Conservation (phyloP, 345 rosid genomes). For the Gynandropsis gynandra region DNA sequence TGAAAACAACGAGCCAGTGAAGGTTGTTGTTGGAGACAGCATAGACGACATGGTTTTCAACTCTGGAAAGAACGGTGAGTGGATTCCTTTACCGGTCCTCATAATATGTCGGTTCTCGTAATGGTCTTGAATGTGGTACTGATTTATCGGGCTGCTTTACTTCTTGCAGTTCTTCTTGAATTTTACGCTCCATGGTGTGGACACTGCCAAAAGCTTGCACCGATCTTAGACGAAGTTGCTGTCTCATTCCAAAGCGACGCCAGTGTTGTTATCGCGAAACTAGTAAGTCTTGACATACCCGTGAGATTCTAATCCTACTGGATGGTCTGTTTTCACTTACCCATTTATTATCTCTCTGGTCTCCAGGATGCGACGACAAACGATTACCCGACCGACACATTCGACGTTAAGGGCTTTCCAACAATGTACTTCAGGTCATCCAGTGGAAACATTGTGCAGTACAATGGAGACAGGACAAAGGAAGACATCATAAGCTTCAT, state of each 20-base stretch:
- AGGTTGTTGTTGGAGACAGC: slow-evolving; percentile 81
- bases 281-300: slow-evolving; percentile 39
- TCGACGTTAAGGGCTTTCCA: slow-evolving; percentile 81
- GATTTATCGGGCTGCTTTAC: neutral
- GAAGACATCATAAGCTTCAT: slow-evolving; percentile 74
- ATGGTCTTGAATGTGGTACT: neutral
- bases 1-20: slow-evolving; percentile 73
- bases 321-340: neutral
- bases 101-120: neutral
- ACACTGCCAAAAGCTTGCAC: slow-evolving; percentile 85
- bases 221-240: slow-evolving; percentile 95
- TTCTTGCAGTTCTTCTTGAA: slow-evolving; percentile 71
- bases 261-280: slow-evolving; percentile 64
- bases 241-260: slow-evolving; percentile 51
- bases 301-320: slow-evolving; percentile 1
- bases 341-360: neutral
- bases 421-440: slow-evolving; percentile 71
- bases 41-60: slow-evolving; percentile 64
- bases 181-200: slow-evolving; percentile 99
- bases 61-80: slow-evolving; percentile 79
- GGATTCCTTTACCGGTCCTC: neutral
- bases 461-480: slow-evolving; percentile 77
- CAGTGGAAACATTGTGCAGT: slow-evolving; percentile 48
- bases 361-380: slow-evolving; percentile 85
- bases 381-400: slow-evolving; percentile 53